phyloP scores from a whole-genome alignment of 2,329 filamentous ascomycete genomes.

The Pseudogymnoascus sp. region DNA sequence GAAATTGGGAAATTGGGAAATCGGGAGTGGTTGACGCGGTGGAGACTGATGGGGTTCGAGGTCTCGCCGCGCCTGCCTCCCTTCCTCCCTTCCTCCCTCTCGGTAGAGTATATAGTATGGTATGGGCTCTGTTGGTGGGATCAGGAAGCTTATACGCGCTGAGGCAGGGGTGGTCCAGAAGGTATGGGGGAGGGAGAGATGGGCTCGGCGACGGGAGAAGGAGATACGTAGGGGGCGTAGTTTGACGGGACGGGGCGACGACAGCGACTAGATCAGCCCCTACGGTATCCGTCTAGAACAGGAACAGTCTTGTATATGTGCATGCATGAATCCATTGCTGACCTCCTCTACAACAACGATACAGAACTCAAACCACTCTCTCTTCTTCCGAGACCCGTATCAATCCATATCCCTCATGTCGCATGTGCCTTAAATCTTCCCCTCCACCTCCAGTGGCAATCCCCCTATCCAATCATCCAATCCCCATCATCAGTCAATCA shows the following conservation, averaged over 20 bases:
- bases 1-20: too few relatives aligned
- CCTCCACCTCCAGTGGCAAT: not conserved
- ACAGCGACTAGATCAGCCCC: not conserved
- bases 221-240: not conserved
- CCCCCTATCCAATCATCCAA: not conserved
- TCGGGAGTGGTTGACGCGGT: too few relatives aligned
- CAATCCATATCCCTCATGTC: not conserved
- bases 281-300: not conserved
- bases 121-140: not conserved
- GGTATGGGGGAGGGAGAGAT: not conserved
- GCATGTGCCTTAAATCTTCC: not conserved
- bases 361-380: not conserved
- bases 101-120: not conserved
- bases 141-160: not conserved
- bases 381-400: not conserved
- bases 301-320: not conserved
- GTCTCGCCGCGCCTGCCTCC: not conserved
- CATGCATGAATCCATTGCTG: not conserved
- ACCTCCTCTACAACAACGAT: not conserved
- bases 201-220: not conserved
- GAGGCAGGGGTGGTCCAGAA: not conserved
- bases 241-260: not conserved
- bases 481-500: not conserved
- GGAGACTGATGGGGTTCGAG: not conserved
- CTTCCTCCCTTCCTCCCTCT: not conserved